Conservation (phyloP, 2,329 filamentous ascomycete genomes). For the Alternaria triticina region DNA sequence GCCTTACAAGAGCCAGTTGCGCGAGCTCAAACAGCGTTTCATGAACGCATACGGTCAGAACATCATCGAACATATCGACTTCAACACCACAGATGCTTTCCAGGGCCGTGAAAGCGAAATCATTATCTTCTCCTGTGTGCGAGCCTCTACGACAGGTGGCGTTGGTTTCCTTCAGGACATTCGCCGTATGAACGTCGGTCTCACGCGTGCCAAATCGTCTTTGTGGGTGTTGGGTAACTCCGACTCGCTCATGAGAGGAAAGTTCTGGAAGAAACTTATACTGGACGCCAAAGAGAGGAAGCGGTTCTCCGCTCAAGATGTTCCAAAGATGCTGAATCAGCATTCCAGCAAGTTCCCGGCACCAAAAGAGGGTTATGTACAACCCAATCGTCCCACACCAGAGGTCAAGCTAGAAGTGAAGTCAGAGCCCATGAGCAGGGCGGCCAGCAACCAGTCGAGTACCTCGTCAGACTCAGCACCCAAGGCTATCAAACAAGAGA, state of each 20-base stretch:
- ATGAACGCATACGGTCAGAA: conserved; percentile 71
- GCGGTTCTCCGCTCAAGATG: conserved; percentile 75
- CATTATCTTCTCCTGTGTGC: conserved; percentile 98
- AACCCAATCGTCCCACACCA: conserved; percentile 24
- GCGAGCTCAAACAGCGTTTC: conserved; percentile 79
- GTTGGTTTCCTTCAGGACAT: conserved; percentile 99
- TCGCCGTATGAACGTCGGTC: conserved; percentile 97
- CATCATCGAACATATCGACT: conserved; percentile 84
- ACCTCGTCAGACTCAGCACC: conserved; percentile 13
- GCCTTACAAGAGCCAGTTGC: conserved; percentile 93
- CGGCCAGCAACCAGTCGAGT: conserved; percentile 27
- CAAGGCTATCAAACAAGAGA: conserved; percentile 21
- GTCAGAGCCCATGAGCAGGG: conserved; percentile 31
- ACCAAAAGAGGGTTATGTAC: conserved; percentile 32
- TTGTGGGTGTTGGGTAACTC: conserved; percentile 97
- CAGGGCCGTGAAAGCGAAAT: conserved; percentile 96
- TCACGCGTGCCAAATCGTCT: conserved; percentile 95
- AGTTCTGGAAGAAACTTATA: conserved; percentile 89
- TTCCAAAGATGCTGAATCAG: conserved; percentile 61
- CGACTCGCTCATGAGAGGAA: conserved; percentile 80
- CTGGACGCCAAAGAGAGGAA: conserved; percentile 77
- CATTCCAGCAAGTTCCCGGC: conserved; percentile 55
- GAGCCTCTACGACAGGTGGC: conserved; percentile 88
- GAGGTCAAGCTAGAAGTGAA: conserved; percentile 32
- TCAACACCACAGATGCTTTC: conserved; percentile 98